Conservation (phyloP, 306 rosid species). For the Comarum palustre region DNA sequence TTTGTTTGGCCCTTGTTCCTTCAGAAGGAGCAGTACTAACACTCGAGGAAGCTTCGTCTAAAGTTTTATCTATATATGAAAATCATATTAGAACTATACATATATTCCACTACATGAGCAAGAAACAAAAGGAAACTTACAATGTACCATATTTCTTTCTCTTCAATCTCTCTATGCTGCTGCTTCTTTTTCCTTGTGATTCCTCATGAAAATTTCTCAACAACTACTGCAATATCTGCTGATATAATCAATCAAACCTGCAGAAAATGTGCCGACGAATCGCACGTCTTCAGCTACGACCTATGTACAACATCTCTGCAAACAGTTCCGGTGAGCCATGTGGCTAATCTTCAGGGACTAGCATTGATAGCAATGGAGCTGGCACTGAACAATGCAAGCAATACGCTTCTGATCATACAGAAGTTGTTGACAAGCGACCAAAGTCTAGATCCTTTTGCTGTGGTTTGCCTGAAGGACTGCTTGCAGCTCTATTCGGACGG, state of each 20-base stretch:
- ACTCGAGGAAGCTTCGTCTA: slow-evolving; percentile 22
- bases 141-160: slow-evolving; percentile 18
- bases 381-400: slow-evolving; percentile 43
- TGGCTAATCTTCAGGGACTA: slow-evolving; percentile 46
- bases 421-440: slow-evolving; percentile 22
- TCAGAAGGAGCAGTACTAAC: background rate
- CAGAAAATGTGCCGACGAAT: slow-evolving; percentile 41
- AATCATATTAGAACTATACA: background rate
- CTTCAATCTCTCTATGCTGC: slow-evolving; percentile 9
- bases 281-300: slow-evolving; percentile 20
- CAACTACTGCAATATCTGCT: background rate
- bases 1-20: no score
- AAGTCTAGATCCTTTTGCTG: slow-evolving; percentile 14
- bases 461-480: slow-evolving; percentile 50
- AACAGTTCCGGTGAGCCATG: slow-evolving; percentile 39
- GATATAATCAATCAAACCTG: slow-evolving; percentile 47
- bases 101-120: background rate
- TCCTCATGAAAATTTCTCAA: slow-evolving; percentile 23
- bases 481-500: slow-evolving; percentile 50
- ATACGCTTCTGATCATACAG: slow-evolving; percentile 32
- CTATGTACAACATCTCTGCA: slow-evolving; percentile 44
- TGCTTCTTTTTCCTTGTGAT: slow-evolving; percentile 10
- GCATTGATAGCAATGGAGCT: slow-evolving; percentile 58
- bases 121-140: slow-evolving; percentile 10
- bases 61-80: background rate